phyloP scores from a whole-genome alignment of 2,329 filamentous ascomycete species.

The Sclerotinia minor region DNA sequence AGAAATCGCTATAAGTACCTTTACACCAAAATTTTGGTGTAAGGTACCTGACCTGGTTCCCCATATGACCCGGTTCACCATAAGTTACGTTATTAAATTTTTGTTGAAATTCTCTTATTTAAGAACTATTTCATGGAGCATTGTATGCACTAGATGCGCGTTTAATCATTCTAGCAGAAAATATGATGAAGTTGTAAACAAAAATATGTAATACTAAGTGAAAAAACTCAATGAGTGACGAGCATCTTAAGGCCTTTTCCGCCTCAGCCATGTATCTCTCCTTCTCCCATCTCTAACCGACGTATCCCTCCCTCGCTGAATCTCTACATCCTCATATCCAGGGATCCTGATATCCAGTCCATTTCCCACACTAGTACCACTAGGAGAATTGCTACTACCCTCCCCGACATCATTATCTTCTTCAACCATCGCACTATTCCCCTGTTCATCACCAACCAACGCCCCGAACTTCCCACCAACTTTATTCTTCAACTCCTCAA shows the following conservation, averaged over 20 bases:
- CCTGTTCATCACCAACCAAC: slow-evolving; percentile 29
- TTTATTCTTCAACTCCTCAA: slow-evolving; percentile 54
- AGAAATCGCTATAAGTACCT: too few species aligned
- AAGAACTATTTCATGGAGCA: neutral
- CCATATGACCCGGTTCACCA: too few species aligned
- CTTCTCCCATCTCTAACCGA: slow-evolving; percentile 11
- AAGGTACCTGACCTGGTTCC: too few species aligned
- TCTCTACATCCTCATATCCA: neutral
- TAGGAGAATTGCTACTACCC: neutral
- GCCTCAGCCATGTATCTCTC: slow-evolving; percentile 12
- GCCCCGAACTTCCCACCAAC: slow-evolving; percentile 33
- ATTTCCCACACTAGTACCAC: neutral
- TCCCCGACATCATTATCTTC: slow-evolving; percentile 13
- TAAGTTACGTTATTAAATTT: neutral
- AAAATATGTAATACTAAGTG: neutral
- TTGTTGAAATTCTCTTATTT: fast-evolving
- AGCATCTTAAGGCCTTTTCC: neutral
- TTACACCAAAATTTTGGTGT: too few species aligned
- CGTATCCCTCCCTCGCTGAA: neutral
- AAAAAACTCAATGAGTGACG: neutral
- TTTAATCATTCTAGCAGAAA: neutral
- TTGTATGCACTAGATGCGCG: neutral
- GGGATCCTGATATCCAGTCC: neutral
- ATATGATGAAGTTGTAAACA: neutral
- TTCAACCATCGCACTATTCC: neutral